Percentiles rank a stretch among this genome's conserved stretches.
Conservation (phyloP, 78 protist genomes). For the Dictyostelium discoideum region DNA sequence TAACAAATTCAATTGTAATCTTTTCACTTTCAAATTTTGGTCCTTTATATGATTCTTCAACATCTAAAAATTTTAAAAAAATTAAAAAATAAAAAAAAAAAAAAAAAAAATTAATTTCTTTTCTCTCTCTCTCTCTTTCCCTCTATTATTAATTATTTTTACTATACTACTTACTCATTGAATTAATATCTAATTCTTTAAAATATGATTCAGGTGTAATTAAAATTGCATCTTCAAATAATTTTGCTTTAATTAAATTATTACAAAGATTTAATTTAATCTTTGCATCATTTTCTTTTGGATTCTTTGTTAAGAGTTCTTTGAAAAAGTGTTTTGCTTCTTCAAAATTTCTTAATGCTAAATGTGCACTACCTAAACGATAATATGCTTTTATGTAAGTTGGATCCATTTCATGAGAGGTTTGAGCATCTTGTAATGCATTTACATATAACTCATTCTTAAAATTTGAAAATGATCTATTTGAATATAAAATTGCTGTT, state of each 20-base stretch:
- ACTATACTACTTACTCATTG: constrained; percentile 34
- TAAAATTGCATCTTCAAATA: constrained; percentile 91
- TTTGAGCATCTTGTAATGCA: constrained; percentile 88
- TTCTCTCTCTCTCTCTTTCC: too few relatives aligned
- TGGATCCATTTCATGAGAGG: constrained; percentile 88
- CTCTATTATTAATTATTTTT: too few relatives aligned
- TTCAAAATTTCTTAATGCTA: constrained; percentile 89
- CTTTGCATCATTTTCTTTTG: constrained; percentile 84
- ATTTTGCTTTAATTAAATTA: constrained; percentile 79
- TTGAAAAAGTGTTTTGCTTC: constrained; percentile 88
- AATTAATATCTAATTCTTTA: constrained; percentile 34
- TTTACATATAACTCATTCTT: constrained; percentile 86
- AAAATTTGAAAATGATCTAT: constrained; percentile 91
- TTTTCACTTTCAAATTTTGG: constrained; percentile 82
- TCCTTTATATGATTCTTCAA: constrained; percentile 85
- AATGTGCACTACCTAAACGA: constrained; percentile 92
- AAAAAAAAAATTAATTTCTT: too few relatives aligned
- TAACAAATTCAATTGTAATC: constrained; percentile 85
- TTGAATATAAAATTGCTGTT: constrained; percentile 77
- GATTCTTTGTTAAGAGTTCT: constrained; percentile 68
- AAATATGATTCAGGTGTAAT: constrained; percentile 44
- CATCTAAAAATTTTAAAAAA: background rate
- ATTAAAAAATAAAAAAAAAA: background rate
- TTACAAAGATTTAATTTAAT: constrained; percentile 82
- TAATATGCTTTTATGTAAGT: constrained; percentile 91